Base-by-base conservation (phyloP, 441 rosid genomes). In the Gossypium laxum region DNA sequence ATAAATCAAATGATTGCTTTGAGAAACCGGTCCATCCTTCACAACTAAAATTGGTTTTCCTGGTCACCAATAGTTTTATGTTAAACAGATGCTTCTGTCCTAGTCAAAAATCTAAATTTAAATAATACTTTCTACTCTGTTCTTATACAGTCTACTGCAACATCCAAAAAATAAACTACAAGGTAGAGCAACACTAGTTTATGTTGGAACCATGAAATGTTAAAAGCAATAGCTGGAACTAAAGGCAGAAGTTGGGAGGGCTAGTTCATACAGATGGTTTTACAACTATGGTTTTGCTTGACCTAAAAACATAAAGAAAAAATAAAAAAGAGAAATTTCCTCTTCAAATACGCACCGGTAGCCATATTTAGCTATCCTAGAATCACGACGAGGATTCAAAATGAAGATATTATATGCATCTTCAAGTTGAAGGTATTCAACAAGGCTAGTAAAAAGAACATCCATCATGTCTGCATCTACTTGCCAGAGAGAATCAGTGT, bases 391-490 rank as follows among this genome's bases (percentile, higher is more conserved):
- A 62, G 93, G 96, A 79, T 95, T 95, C 85, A 95, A 79, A 78
- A 95, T 73, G 75, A 95, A 92, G 77, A 95, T 75, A 75, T 91
- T 95, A 82, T 91, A 95, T 19, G 92, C 93, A 80, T 85, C 88
- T 71, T 75, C 96, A 68, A 95, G 89, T 75, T 91, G 92, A 82
- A 92, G 93, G 81, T 91, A 92, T 62, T 88, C 91, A 48, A 88
- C 92, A 75, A 95, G 96, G 85, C 98, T 88, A 74, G 86, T 59
- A 82, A 92, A 87, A 79, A 95, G 82, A 83, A 81, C 81, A 75
- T 87, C 99, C 90, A 92, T 82, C 92, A 85, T 78, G 71, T 89
- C 97, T 72, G 80, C 76, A 79, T 95, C 98, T 76, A 95, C 98
- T 89, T 95, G 98, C 90, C 90, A 88, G 57, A 85, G 80, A 71